Evolutionary conservation across 169 alveolate genomes (phyloP), one percentile per base, ranked within the genome.

Genomic region (Cyclospora cayetanensis): DNA sequence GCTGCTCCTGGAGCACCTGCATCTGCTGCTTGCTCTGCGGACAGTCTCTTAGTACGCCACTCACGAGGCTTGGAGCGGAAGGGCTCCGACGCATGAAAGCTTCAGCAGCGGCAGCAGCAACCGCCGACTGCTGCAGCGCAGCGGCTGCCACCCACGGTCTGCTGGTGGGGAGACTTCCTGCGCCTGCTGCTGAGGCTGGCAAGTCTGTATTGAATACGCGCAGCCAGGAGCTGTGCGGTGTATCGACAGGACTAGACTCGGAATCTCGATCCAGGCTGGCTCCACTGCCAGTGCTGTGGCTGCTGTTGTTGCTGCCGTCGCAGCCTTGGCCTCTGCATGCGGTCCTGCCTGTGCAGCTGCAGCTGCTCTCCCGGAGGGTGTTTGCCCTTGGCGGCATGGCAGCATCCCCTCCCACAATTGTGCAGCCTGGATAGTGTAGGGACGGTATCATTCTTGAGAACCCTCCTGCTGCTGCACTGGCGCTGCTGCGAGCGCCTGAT

Each of bases 101-200:
- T 29, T 53, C 84, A 72, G 84, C 84, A 72, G 84, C 84, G 41
- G 79, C 79, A 66, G 80, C 80, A 68, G 80, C 80, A n/a, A n/a
- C n/a, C 29, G 84, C 84, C 5, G 84, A 72, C 39, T 72, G 84
- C 63, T 72, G 84, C 84, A 72, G 84, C 65, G 84, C n/a, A n/a
- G n/a, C n/a, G n/a, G n/a, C n/a, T n/a, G n/a, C n/a, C n/a, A n/a
- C n/a, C n/a, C n/a, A n/a, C n/a, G n/a, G n/a, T n/a, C 52, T 5
- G 46, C 25, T 72, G 60, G 52, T 39, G 84, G 63, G 27, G 84
- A 37, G 15, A 25, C 84, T 39, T 72, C 63, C 84, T 72, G 84
- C 60, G 20, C 63, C 27, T 9, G 84, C 5, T 18, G 43, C 84
- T 72, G 84, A 2, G 22, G 60, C 84, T n/a, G 43, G 63, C 34